Conservation (phyloP, 2,329 filamentous ascomycete species). For the Paraphoma chrysanthemicola region DNA sequence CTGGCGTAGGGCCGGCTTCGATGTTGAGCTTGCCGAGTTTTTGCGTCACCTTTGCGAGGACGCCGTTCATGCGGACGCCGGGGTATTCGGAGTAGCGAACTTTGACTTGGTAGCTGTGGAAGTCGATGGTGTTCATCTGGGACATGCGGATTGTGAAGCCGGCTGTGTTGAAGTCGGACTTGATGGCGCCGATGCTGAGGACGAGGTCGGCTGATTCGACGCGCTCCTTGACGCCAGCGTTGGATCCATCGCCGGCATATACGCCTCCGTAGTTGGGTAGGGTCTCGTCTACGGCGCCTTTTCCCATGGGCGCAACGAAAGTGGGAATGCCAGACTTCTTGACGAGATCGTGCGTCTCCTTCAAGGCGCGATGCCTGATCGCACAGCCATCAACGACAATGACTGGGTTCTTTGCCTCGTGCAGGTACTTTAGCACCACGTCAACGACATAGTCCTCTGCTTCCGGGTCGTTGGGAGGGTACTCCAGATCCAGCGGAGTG, state of each 20-base stretch:
- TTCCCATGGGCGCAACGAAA: conserved; percentile 91
- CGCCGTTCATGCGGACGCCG: conserved; percentile 77
- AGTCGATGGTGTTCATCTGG: conserved; percentile 79
- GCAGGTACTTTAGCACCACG: conserved; percentile 75
- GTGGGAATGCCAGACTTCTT: conserved; percentile 77
- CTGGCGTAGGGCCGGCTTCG: conserved; percentile 59
- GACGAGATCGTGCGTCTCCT: conserved; percentile 76
- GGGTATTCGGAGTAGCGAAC: conserved; percentile 83
- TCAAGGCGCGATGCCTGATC: conserved; percentile 74
- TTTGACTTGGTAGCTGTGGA: conserved; percentile 75
- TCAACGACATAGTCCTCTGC: conserved; percentile 85
- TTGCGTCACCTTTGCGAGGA: conserved; percentile 73
- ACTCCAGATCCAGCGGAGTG: conserved; percentile 71
- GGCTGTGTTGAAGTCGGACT: conserved; percentile 82
- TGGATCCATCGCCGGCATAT: conserved; percentile 80
- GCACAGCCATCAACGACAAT: conserved; percentile 86
- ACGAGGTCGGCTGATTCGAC: conserved; percentile 76
- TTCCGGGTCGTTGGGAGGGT: conserved; percentile 70
- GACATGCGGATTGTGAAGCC: conserved; percentile 83
- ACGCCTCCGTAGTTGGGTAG: conserved; percentile 81
- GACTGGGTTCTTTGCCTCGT: conserved; percentile 75
- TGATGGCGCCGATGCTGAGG: conserved; percentile 71
- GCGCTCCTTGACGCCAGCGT: conserved; percentile 66
- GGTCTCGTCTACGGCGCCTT: conserved; percentile 80
- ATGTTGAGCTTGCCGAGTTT: conserved; percentile 64